phyloP scores from a whole-genome alignment of 1,284 basidiomycete genomes.

The Moesziomyces globuligerus region DNA sequence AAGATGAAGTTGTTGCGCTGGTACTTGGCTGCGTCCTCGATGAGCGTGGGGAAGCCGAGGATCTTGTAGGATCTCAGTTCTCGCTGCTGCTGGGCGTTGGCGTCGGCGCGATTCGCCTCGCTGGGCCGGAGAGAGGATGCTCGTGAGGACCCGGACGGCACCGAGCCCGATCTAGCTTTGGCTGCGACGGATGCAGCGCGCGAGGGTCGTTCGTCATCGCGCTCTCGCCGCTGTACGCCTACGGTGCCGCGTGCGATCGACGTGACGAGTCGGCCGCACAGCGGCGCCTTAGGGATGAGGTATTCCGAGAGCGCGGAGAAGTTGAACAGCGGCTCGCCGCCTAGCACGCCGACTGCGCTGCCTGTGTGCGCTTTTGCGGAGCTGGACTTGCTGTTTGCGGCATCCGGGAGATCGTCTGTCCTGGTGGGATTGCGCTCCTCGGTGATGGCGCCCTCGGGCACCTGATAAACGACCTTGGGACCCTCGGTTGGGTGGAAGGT shows the following conservation, averaged over 20 bases:
- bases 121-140: conserved; percentile 16
- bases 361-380: conserved; percentile 8
- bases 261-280: conserved; percentile 88
- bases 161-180: conserved; percentile 13
- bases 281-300: conserved; percentile 85
- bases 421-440: conserved; percentile 18
- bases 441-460: conserved; percentile 76
- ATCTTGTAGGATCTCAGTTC: conserved; percentile 59
- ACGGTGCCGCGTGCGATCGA: conserved; percentile 54
- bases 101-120: background rate
- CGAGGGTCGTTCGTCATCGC: conserved; percentile 7
- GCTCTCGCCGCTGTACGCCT: background rate
- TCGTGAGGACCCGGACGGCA: conserved; percentile 20
- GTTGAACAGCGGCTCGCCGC: conserved; percentile 76
- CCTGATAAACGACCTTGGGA: conserved; percentile 86
- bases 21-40: conserved; percentile 58
- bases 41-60: conserved; percentile 57
- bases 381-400: conserved; percentile 2
- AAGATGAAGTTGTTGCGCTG: conserved; percentile 78
- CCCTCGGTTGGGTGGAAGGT: conserved; percentile 84
- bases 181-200: conserved; percentile 16
- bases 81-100: conserved; percentile 2
- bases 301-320: conserved; percentile 92
- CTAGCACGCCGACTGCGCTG: conserved; percentile 5
- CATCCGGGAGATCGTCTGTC: conserved; percentile 4